Evolutionary conservation across 192 early-diverging fungal species (phyloP), one percentile per base, ranked within the genome.

Genomic region (Allomyces javanicus): DNA sequence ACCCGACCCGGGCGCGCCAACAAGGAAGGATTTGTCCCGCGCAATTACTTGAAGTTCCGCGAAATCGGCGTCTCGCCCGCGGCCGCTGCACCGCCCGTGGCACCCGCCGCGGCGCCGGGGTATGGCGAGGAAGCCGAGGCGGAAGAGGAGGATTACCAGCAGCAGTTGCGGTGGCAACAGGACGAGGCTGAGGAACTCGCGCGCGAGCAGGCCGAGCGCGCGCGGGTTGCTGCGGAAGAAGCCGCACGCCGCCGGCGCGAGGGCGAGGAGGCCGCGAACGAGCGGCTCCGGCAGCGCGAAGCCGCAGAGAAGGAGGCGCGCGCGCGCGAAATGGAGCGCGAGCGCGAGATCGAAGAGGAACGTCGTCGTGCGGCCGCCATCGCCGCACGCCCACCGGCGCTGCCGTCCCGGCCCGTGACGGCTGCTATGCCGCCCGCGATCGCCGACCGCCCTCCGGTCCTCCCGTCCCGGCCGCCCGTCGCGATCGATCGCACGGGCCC

Each of bases 191-290:
- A 24, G 45, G 43, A 55, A 43, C 14, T 44, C 44, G 44, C 63
- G 65, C 33, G 63, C 12, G 45, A 66, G 23, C 64, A 44, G 61
- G 71, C 72, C 63, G 62, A 77, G 63, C 66, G 63, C 25, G 64
- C 71, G 3, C 70, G 25, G 1, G 19, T 63, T 19, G 33, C 33
- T 7, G 33, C 33, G 5, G 33, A 40, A 9, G 33, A 40, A 0
- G 33, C 33, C 5, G 33, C 33, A 40, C 24, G 62, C 50, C 44
- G 22, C 27, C 62, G 71, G 27, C 64, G 66, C 50, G 27, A 67
- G 44, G 64, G 67, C 61, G 74, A 78, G 40, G 71, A 80, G 66
- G 63, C 68, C 62, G 44, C 75, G 66, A 72, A 75, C 10, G 69
- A 69, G n/a, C 61, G 71, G 19, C 23, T 72, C 12, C 73, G 72